These are phyloP conservation scores for Alloteropsis semialata DNA, from an alignment of 176 grass and related monocot species.

Conservation along the genomic window DNA sequence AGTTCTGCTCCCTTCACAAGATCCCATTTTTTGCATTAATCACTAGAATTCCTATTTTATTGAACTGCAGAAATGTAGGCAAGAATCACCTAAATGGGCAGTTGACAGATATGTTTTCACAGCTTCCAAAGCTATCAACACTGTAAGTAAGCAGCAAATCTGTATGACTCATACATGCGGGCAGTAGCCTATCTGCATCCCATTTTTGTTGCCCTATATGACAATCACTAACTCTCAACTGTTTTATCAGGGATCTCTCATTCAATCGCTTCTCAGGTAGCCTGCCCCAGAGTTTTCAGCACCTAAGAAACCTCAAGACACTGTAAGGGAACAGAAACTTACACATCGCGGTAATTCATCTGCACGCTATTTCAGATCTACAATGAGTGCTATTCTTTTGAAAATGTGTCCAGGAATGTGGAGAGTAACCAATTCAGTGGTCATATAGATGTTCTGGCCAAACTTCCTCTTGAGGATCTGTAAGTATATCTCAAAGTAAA, in stretches of 20 bases:
- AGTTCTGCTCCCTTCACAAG: background rate
- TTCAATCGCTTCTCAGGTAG: conserved; percentile 85
- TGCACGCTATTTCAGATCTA: background rate
- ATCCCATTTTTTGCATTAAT: background rate
- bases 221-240: conserved; percentile 22
- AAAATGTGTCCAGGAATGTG: conserved; percentile 60
- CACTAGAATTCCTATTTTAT: background rate
- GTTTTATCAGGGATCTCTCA: conserved; percentile 81
- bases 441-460: conserved; percentile 57
- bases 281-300: conserved; percentile 70
- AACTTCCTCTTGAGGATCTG: conserved; percentile 75
- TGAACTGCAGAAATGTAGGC: conserved; percentile 62
- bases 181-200: background rate
- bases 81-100: conserved; percentile 77
- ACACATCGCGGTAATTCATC: background rate
- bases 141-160: conserved; percentile 51
- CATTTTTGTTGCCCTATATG: background rate
- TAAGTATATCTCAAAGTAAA: conserved; percentile 54
- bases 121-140: conserved; percentile 65
- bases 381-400: conserved; percentile 9
- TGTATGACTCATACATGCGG: no score
- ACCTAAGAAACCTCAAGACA: conserved; percentile 63
- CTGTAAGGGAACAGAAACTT: conserved; percentile 60
- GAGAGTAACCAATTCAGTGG: conserved; percentile 89
- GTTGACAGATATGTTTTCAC: conserved; percentile 85